phyloP scores from a whole-genome alignment of 2,329 filamentous ascomycete genomes.

The Fusarium penzigii region DNA sequence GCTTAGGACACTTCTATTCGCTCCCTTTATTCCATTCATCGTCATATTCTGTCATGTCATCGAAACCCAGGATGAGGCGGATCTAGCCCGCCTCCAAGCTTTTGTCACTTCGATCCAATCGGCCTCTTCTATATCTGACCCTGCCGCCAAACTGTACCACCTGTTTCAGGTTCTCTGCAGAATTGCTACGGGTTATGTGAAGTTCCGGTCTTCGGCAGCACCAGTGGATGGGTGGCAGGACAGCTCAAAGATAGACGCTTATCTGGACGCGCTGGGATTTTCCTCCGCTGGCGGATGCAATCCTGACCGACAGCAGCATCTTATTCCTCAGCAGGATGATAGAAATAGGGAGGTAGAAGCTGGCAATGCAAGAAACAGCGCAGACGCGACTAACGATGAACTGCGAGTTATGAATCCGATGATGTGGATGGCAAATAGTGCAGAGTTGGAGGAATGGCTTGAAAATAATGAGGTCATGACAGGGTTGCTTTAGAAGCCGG shows the following conservation, averaged over 20 bases:
- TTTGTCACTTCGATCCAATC: conserved; percentile 54
- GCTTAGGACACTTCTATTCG: conserved; percentile 47
- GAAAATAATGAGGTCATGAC: conserved; percentile 41
- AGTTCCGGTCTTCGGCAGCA: conserved; percentile 45
- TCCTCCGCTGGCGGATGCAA: conserved; percentile 21
- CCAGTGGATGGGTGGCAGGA: conserved; percentile 36
- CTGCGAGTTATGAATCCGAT: conserved; percentile 28
- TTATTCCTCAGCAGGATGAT: conserved; percentile 2
- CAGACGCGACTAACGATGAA: conserved; percentile 16
- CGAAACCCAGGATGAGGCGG: conserved; percentile 44
- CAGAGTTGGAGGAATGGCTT: conserved; percentile 41
- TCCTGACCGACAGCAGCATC: conserved; percentile 19
- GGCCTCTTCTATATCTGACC: conserved; percentile 46
- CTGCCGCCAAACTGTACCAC: conserved; percentile 55
- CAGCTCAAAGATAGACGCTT: conserved; percentile 27
- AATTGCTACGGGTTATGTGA: conserved; percentile 59
- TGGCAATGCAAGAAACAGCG: conserved; percentile 6
- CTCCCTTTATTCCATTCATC: conserved; percentile 55
- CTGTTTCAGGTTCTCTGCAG: conserved; percentile 60
- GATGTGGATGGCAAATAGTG: conserved; percentile 41
- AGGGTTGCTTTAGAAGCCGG: conserved; percentile 34
- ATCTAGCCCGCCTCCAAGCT: conserved; percentile 49
- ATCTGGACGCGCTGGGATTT: conserved; percentile 52
- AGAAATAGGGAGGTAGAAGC: conserved; percentile 9
- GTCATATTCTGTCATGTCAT: conserved; percentile 53